Evolutionary conservation across 1,284 basidiomycete genomes (phyloP).

Genomic region (Neolentinus lepideus): DNA sequence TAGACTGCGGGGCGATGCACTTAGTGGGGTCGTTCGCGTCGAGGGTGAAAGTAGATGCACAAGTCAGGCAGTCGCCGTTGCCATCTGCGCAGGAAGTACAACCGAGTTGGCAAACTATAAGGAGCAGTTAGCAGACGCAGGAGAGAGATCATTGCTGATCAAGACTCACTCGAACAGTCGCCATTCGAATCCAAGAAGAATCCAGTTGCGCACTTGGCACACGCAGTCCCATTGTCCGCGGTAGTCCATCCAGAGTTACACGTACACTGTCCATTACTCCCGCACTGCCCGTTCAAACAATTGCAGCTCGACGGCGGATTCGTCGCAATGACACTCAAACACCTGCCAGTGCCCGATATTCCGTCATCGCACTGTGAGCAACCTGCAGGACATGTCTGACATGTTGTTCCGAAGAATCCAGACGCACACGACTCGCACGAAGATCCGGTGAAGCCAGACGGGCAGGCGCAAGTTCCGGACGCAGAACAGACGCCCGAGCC

Average conservation of each 20-base stretch:
- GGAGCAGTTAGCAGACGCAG: constrained; percentile 6
- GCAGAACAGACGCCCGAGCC: constrained; percentile 62
- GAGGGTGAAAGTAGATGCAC: constrained; percentile 59
- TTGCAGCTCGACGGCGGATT: constrained; percentile 62
- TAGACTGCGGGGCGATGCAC: constrained; percentile 46
- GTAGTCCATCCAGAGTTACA: constrained; percentile 75
- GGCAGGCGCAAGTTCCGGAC: constrained; percentile 63
- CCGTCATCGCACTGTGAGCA: constrained; percentile 72
- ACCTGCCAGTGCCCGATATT: constrained; percentile 64
- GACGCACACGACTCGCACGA: constrained; percentile 70
- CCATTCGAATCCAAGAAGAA: constrained; percentile 68
- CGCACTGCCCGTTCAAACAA: constrained; percentile 72
- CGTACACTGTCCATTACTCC: constrained; percentile 54
- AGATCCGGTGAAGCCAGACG: constrained; percentile 64
- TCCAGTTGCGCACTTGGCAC: constrained; percentile 63
- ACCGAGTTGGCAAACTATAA: constrained; percentile 58
- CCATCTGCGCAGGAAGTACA: constrained; percentile 61
- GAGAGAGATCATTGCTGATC: neutral
- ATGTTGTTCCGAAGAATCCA: constrained; percentile 67
- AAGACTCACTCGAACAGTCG: constrained; percentile 57
- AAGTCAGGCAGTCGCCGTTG: constrained; percentile 65
- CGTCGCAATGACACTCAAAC: constrained; percentile 41
- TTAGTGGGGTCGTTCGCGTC: constrained; percentile 59
- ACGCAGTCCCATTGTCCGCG: constrained; percentile 61
- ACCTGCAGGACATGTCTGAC: constrained; percentile 57